A percentile compares a stretch with the other conserved stretches of the same genome.
Evolutionary conservation across 192 early-diverging fungal genomes (phyloP).

Genomic region (Coemansia erecta): DNA sequence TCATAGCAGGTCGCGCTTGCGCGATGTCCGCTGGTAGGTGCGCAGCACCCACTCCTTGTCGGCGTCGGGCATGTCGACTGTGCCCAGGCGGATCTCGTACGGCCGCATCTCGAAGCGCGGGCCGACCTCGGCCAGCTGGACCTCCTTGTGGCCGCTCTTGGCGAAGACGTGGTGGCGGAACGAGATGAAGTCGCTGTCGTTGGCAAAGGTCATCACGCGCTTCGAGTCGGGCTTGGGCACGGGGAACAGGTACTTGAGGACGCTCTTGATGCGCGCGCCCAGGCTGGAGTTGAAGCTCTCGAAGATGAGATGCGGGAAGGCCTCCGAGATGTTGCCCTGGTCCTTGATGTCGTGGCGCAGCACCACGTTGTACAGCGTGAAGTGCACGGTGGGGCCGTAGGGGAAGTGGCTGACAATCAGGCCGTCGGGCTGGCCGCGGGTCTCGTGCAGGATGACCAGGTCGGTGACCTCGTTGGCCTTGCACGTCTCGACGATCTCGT

Average conservation of each 20-base stretch:
- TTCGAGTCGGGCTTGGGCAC: conserved; percentile 96
- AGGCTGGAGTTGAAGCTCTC: conserved; percentile 89
- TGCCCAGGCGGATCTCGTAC: conserved; percentile 95
- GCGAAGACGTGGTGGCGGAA: conserved; percentile 97
- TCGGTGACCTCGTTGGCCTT: conserved; percentile 92
- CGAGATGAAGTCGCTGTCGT: conserved; percentile 95
- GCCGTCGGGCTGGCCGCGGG: conserved; percentile 94
- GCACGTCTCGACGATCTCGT: conserved; percentile 96
- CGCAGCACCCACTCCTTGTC: conserved; percentile 96
- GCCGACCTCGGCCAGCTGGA: conserved; percentile 94
- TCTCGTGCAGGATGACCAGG: conserved; percentile 92
- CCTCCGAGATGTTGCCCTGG: conserved; percentile 95
- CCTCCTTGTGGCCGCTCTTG: conserved; percentile 84
- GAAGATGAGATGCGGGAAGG: conserved; percentile 95
- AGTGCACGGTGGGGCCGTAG: conserved; percentile 97
- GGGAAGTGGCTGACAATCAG: conserved; percentile 95
- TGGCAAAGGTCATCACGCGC: conserved; percentile 96
- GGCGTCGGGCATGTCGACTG: conserved; percentile 89
- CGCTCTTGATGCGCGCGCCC: conserved; percentile 76
- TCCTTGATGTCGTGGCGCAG: conserved; percentile 96
- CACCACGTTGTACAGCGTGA: conserved; percentile 96
- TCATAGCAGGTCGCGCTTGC: conserved; percentile 75
- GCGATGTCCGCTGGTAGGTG: conserved; percentile 85
- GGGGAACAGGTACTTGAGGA: conserved; percentile 95
- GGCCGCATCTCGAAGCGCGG: conserved; percentile 97